These are phyloP conservation scores for Ogataea paradorogensis DNA, from an alignment of 805 yeast species.

Conservation along the genomic window DNA sequence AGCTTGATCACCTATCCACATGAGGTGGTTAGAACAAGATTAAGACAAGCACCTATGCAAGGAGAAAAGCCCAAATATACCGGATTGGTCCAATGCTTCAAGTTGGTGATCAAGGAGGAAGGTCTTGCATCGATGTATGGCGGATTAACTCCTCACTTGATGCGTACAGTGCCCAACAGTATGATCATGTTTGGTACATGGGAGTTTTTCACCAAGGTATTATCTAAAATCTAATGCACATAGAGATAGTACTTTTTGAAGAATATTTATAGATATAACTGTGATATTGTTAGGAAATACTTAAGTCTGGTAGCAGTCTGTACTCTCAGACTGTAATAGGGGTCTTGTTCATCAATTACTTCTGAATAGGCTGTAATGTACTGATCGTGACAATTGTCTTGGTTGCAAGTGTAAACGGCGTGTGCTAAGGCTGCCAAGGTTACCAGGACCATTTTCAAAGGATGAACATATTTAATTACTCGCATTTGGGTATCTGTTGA, in stretches of 20 bases:
- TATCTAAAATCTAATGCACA: conserved; percentile 35
- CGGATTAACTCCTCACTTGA: conserved; percentile 93
- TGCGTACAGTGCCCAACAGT: conserved; percentile 96
- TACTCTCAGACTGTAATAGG: no score
- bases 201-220: conserved; percentile 74
- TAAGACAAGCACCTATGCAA: conserved; percentile 87
- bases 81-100: conserved; percentile 86
- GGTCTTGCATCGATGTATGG: conserved; percentile 94
- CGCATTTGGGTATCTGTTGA: no score
- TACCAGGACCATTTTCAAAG: no score
- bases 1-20: conserved; percentile 94
- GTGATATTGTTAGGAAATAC: no score
- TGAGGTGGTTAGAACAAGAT: conserved; percentile 92
- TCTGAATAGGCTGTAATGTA: no score
- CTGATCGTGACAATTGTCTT: no score
- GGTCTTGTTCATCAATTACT: no score
- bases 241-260: neutral
- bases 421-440: no score
- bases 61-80: conserved; percentile 84
- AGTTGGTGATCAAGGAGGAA: conserved; percentile 82
- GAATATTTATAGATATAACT: conserved; percentile 1
- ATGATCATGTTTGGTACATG: conserved; percentile 99
- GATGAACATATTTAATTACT: no score
- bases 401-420: no score
- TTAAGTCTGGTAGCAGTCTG: no score